These are phyloP conservation scores for Perkinsela sp. DNA, from an alignment of 208 protist species.

Conservation along the genomic window DNA sequence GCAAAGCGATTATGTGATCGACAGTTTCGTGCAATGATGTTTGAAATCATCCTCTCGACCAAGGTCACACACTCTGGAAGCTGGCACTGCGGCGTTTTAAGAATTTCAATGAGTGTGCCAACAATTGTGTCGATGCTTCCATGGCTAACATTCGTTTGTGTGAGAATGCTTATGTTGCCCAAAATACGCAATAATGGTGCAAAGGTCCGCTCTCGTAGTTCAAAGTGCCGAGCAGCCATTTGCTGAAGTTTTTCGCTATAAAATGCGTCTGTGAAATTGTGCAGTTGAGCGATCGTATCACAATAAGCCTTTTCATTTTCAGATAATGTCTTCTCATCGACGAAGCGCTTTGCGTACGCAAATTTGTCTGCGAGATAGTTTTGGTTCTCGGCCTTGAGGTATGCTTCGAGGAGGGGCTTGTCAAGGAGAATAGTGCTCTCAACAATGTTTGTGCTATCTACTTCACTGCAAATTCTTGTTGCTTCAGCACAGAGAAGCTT, in stretches of 20 bases:
- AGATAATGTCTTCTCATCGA: neutral
- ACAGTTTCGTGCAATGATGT: neutral
- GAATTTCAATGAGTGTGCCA: neutral
- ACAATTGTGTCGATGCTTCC: too few relatives aligned
- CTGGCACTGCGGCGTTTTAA: neutral
- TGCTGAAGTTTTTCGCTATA: neutral
- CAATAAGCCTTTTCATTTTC: neutral
- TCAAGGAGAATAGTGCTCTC: neutral
- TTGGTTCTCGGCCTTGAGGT: neutral
- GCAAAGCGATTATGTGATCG: neutral
- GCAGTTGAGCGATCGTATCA: neutral
- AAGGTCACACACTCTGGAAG: neutral
- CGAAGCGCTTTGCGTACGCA: neutral
- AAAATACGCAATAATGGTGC: too few relatives aligned
- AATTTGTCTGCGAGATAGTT: neutral
- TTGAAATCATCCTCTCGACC: neutral
- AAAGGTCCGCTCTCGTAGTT: too few relatives aligned
- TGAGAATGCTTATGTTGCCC: too few relatives aligned
- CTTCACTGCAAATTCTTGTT: too few relatives aligned
- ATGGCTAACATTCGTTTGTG: too few relatives aligned
- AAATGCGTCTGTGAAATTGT: neutral
- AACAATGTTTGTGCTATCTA: too few relatives aligned
- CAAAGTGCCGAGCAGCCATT: too few relatives aligned
- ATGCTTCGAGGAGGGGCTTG: neutral
- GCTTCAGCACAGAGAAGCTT: too few relatives aligned